These are phyloP conservation scores for Hanseniaspora meyeri DNA, from an alignment of 805 yeast species.

Conservation along the genomic window DNA sequence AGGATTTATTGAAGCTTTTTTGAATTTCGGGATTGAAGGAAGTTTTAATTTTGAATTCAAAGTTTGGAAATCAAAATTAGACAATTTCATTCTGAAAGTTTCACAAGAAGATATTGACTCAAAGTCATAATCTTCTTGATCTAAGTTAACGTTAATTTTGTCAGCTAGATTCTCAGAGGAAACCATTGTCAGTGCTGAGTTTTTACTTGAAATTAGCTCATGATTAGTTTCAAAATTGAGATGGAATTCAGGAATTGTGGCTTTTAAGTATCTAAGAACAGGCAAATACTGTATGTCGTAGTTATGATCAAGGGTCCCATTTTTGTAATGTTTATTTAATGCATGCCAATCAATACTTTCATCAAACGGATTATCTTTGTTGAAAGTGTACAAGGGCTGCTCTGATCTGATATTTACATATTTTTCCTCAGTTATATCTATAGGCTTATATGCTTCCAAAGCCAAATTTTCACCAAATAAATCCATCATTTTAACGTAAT, in stretches of 20 bases:
- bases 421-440: not conserved
- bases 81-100: not conserved
- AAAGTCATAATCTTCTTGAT: not conserved
- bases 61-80: not conserved
- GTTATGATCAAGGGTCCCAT: constrained; percentile 8
- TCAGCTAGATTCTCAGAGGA: not conserved
- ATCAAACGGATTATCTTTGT: not conserved
- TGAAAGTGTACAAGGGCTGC: not conserved
- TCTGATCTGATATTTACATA: not conserved
- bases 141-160: not conserved
- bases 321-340: not conserved
- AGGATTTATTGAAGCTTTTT: not conserved
- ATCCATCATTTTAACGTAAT: not conserved
- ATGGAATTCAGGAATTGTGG: not conserved
- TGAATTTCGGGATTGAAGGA: not conserved
- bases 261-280: not conserved
- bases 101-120: not conserved
- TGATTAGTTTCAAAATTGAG: too few relatives aligned
- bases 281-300: not conserved
- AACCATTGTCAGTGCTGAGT: not conserved
- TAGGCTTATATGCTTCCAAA: not conserved
- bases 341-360: not conserved
- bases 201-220: not conserved
- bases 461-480: not conserved
- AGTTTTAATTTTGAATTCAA: not conserved